Percentiles rank a stretch among this genome's conserved stretches.
Conservation (phyloP, 2,329 filamentous ascomycete species). For the Thermomyces lanuginosus region DNA sequence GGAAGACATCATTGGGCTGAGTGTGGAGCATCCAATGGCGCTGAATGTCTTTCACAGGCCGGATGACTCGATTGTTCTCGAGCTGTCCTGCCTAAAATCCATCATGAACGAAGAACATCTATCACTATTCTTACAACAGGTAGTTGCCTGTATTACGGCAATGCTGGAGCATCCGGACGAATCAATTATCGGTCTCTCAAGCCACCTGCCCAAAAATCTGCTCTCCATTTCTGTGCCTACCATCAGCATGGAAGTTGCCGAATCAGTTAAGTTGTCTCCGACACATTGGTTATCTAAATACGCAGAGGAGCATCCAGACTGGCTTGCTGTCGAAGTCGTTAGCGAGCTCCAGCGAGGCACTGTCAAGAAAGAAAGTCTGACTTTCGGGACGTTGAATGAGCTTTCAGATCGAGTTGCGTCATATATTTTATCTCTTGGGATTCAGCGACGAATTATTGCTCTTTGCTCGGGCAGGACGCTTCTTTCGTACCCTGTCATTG, state of each 20-base stretch:
- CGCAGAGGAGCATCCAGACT: constrained; percentile 13
- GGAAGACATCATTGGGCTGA: constrained; percentile 18
- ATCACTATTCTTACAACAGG: constrained; percentile 14
- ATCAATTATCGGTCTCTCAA: constrained; percentile 10
- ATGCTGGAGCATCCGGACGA: constrained; percentile 16
- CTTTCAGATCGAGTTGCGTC: constrained; percentile 13
- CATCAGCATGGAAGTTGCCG: constrained; percentile 9
- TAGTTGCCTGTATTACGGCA: constrained; percentile 14
- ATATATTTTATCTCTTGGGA: constrained; percentile 10
- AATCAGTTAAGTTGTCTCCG: constrained; percentile 11
- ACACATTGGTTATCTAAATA: constrained; percentile 15
- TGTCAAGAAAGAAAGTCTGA: constrained; percentile 12
- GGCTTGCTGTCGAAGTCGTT: constrained; percentile 16
- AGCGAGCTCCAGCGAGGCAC: constrained; percentile 9
- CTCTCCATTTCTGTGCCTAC: constrained; percentile 12
- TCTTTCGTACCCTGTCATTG: constrained; percentile 14
- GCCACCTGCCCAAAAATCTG: constrained; percentile 10
- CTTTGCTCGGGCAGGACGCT: constrained; percentile 15
- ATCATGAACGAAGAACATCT: constrained; percentile 15
- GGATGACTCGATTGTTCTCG: constrained; percentile 11
- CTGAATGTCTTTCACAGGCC: constrained; percentile 19
- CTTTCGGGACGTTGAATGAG: constrained; percentile 12
- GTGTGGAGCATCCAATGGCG: constrained; percentile 27
- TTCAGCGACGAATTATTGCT: constrained; percentile 13
- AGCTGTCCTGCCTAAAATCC: constrained; percentile 12